Percentiles rank a stretch among this genome's conserved stretches.
Conservation (phyloP, 768 basidiomycete species). For the Podaxis pistillaris region DNA sequence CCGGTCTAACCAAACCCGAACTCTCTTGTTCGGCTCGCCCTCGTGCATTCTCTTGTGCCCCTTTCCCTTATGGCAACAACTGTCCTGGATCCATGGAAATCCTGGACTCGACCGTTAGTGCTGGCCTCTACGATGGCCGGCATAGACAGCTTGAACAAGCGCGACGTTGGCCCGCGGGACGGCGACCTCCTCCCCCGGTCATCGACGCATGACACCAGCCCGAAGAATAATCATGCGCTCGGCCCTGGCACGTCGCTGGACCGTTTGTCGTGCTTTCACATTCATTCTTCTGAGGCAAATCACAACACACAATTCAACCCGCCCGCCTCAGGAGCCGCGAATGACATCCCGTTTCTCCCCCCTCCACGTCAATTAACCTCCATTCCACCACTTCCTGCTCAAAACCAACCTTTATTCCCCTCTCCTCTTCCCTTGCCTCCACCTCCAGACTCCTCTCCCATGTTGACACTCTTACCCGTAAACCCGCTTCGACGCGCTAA, state of each 20-base stretch:
- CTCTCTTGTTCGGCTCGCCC: not conserved
- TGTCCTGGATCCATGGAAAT: not conserved
- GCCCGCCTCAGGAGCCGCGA: conserved; percentile 2
- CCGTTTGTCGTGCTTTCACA: not conserved
- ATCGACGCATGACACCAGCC: not conserved
- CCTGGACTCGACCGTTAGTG: not conserved
- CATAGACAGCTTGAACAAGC: not conserved
- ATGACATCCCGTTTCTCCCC: not conserved
- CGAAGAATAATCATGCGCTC: not conserved
- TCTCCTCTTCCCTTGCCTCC: not conserved
- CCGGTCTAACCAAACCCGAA: not conserved
- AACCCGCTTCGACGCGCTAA: conserved; percentile 1
- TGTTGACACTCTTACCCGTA: conserved; percentile 5
- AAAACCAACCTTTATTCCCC: conserved; percentile 7
- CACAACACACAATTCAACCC: not conserved
- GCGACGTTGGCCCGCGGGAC: not conserved
- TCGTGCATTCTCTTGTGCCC: not conserved
- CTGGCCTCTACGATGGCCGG: not conserved
- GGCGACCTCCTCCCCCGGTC: not conserved
- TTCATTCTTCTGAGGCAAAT: not conserved
- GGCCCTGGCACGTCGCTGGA: not conserved
- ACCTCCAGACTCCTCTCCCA: conserved; percentile 2
- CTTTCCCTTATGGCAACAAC: not conserved
- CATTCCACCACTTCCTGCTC: not conserved
- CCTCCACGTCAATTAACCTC: conserved; percentile 10